phyloP scores from a whole-genome alignment of 202 grass and related monocot species.

The Schoenoplectus triqueter region DNA sequence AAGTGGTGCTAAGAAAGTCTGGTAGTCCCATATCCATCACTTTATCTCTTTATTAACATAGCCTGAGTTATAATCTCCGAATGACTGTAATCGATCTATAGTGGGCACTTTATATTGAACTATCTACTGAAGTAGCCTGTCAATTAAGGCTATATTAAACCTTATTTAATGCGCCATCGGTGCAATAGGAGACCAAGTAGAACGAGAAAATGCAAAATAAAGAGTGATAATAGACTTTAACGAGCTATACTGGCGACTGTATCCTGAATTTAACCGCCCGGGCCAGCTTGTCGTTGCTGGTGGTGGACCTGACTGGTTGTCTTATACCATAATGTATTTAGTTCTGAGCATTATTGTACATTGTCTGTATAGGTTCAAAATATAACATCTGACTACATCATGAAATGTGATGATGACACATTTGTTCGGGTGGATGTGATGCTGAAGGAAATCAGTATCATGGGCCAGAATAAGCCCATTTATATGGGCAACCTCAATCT shows the following conservation, averaged over 20 bases:
- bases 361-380: slow-evolving; percentile 59
- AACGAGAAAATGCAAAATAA: background rate
- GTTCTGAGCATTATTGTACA: slow-evolving; percentile 16
- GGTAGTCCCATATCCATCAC: background rate
- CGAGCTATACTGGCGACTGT: background rate
- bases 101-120: background rate
- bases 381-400: slow-evolving; percentile 72
- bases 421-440: slow-evolving; percentile 82
- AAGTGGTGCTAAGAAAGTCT: background rate
- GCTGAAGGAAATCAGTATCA: slow-evolving; percentile 58
- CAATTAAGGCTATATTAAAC: background rate
- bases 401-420: slow-evolving; percentile 92
- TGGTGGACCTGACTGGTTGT: background rate
- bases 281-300: background rate
- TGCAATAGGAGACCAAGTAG: background rate
- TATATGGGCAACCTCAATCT: slow-evolving; percentile 89
- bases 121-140: background rate
- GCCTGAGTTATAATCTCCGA: background rate
- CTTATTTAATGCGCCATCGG: background rate
- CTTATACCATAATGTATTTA: background rate
- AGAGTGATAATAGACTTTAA: background rate
- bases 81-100: background rate
- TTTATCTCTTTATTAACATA: background rate
- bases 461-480: slow-evolving; percentile 61
- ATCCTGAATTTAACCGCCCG: background rate